Percentiles rank a stretch among this genome's conserved stretches.
Evolutionary conservation across 106 monocot species (phyloP).

Genomic region (Posidonia australis): DNA sequence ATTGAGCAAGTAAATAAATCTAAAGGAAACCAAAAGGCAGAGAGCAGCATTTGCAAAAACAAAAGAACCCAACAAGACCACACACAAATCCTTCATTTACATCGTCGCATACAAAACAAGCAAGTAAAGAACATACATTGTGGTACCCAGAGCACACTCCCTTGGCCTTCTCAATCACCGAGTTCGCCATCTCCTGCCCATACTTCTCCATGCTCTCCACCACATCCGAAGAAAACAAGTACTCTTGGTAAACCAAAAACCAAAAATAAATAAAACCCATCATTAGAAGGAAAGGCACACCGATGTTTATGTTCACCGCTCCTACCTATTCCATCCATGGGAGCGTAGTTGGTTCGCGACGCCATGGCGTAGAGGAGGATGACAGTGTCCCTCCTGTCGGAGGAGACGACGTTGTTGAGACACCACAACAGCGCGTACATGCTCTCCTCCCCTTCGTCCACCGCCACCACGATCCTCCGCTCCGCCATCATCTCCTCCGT

Average conservation of each 20-base stretch:
- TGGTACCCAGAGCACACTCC: conserved; percentile 12
- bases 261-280: not conserved
- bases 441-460: conserved; percentile 37
- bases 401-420: conserved; percentile 9
- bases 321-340: conserved; percentile 10
- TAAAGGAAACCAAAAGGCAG: too few species aligned
- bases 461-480: conserved; percentile 27
- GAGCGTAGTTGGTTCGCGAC: not conserved
- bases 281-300: not conserved
- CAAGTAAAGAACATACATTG: conserved; percentile 6
- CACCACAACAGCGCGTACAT: conserved; percentile 17
- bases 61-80: too few species aligned
- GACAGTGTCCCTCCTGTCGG: not conserved
- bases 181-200: conserved; percentile 15
- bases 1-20: too few species aligned
- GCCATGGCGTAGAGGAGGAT: conserved; percentile 6
- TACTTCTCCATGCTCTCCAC: conserved; percentile 28
- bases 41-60: too few species aligned
- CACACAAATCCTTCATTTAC: too few species aligned
- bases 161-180: conserved; percentile 29
- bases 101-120: too few species aligned
- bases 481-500: not conserved
- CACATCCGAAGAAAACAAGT: conserved; percentile 37
- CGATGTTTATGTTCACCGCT: not conserved
- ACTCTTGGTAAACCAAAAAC: conserved; percentile 19